Conservation (phyloP, 1,284 basidiomycete genomes). For the Heterobasidion irregulare region DNA sequence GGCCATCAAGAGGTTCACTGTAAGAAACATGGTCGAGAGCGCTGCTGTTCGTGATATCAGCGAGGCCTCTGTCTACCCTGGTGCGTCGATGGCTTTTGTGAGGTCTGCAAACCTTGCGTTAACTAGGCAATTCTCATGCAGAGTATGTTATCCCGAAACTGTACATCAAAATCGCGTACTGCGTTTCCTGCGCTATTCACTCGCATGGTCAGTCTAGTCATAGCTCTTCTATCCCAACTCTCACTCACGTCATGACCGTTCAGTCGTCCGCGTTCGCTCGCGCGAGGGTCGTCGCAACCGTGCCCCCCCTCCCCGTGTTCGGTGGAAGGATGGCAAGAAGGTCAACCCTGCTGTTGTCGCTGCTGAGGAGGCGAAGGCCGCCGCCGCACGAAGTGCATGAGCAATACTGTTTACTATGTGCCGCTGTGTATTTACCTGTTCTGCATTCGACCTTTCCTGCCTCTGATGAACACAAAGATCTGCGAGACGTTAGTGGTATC, state of each 20-base stretch:
- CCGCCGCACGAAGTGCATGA: slow-evolving; percentile 22
- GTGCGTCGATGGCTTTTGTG: slow-evolving; percentile 39
- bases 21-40: slow-evolving; percentile 99
- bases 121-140: slow-evolving; percentile 19
- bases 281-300: slow-evolving; percentile 92
- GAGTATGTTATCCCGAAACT: slow-evolving; percentile 98
- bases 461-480: not conserved
- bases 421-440: slow-evolving; percentile 12
- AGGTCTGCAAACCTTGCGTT: not conserved
- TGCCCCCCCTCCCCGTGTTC: slow-evolving; percentile 88
- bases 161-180: slow-evolving; percentile 99
- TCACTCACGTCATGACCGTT: not conserved
- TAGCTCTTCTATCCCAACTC: not conserved
- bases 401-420: slow-evolving; percentile 6
- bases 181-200: slow-evolving; percentile 99
- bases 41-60: slow-evolving; percentile 97
- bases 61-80: slow-evolving; percentile 91
- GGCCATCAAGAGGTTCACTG: slow-evolving; percentile 99
- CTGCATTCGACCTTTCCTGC: slow-evolving; percentile 3
- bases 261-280: slow-evolving; percentile 93
- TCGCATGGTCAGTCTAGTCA: slow-evolving; percentile 70
- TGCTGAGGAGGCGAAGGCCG: slow-evolving; percentile 37
- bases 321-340: slow-evolving; percentile 99
- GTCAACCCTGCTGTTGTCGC: slow-evolving; percentile 67
- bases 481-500: not conserved